Conservation (phyloP, 768 basidiomycete genomes). For the Gloeophyllum trabeum region DNA sequence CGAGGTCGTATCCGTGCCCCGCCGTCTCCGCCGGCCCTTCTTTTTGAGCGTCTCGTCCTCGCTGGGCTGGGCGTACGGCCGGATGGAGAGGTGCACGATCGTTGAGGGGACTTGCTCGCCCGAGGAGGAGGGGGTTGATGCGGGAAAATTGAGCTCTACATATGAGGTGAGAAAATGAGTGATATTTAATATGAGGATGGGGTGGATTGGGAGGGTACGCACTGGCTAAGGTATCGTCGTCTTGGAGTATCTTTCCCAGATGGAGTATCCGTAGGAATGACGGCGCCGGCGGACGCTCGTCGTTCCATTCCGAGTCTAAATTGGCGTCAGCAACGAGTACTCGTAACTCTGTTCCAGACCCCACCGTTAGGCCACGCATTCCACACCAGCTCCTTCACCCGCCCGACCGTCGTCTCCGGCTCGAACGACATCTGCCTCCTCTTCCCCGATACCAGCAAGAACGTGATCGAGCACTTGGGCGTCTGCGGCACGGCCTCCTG, state of each 20-base stretch:
- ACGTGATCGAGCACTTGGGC: slow-evolving; percentile 56
- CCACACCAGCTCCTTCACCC: slow-evolving; percentile 80
- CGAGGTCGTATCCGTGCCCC: no score
- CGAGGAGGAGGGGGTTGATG: slow-evolving; percentile 9
- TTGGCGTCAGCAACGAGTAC: slow-evolving; percentile 5
- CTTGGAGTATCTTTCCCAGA: slow-evolving; percentile 72
- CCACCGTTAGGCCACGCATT: slow-evolving; percentile 69
- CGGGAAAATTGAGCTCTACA: slow-evolving; percentile 20
- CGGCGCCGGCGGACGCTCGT: slow-evolving; percentile 67
- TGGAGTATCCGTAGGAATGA: slow-evolving; percentile 68
- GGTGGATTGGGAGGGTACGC: slow-evolving; percentile 15
- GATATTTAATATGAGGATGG: slow-evolving; percentile 2
- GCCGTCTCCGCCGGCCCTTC: slow-evolving; percentile 28
- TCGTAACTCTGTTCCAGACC: no score
- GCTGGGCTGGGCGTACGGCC: slow-evolving; percentile 39
- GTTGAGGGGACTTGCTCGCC: slow-evolving; percentile 27
- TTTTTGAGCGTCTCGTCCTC: slow-evolving; percentile 46
- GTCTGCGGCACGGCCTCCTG: slow-evolving; percentile 34
- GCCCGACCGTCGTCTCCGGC: slow-evolving; percentile 60
- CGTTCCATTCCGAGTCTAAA: slow-evolving; percentile 48
- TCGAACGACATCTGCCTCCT: slow-evolving; percentile 67
- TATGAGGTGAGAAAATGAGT: not conserved
- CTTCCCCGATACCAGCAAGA: slow-evolving; percentile 60
- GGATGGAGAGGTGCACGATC: slow-evolving; percentile 68
- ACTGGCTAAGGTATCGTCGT: slow-evolving; percentile 70